These are phyloP conservation scores for Musa schizocarpa DNA, from an alignment of 176 grass and related monocot genomes.

Conservation along the genomic window DNA sequence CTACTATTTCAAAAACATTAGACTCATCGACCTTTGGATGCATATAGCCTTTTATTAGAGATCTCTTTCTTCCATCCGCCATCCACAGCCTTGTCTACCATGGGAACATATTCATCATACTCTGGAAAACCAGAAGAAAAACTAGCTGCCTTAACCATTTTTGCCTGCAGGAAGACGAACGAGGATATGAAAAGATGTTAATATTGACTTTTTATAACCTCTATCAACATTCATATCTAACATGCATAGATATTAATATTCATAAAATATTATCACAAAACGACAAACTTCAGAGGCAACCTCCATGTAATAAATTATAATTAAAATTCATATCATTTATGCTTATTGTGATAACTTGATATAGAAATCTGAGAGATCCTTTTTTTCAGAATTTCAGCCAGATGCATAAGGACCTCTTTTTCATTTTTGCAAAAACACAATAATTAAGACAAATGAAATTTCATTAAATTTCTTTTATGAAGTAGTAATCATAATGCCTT, in stretches of 20 bases:
- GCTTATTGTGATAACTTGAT: not conserved
- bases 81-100: conserved; percentile 12
- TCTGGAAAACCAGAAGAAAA: conserved; percentile 2
- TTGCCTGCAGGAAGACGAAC: not conserved
- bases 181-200: not conserved
- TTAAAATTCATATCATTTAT: not conserved
- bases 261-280: not conserved
- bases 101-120: conserved; percentile 4
- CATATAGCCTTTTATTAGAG: not conserved
- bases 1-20: too few species aligned
- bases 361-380: too few species aligned
- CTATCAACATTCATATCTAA: not conserved
- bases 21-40: not conserved
- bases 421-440: too few species aligned
- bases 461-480: too few species aligned
- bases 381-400: too few species aligned
- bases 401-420: too few species aligned
- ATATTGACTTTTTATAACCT: not conserved
- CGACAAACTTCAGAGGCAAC: not conserved
- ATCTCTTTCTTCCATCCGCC: not conserved
- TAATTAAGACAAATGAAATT: too few species aligned
- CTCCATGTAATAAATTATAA: not conserved
- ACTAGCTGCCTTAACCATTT: conserved; percentile 7
- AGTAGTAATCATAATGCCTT: too few species aligned
- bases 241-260: too few species aligned